phyloP scores from a whole-genome alignment of 495 filamentous ascomycete species.

The Elaphomyces granulatus region DNA sequence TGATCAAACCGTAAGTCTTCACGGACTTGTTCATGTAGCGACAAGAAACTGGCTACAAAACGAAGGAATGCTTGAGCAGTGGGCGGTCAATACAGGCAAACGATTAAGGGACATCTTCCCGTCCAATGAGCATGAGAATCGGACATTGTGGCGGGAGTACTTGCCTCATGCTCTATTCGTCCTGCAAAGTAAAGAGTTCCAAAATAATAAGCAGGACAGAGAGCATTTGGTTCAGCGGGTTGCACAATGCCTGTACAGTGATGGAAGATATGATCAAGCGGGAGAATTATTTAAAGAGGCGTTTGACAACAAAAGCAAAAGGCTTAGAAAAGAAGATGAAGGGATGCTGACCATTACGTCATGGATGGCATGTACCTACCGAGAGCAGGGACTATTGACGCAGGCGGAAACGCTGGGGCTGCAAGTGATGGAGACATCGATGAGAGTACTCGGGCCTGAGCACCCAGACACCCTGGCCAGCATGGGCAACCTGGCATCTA shows the following conservation, averaged over 20 bases:
- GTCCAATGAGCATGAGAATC: slow-evolving; percentile 2
- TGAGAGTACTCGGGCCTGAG: slow-evolving; percentile 10
- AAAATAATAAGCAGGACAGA: background rate
- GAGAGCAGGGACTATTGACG: slow-evolving; percentile 19
- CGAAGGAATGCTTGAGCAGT: background rate
- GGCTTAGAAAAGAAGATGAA: slow-evolving; percentile 9
- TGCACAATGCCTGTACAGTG: slow-evolving; percentile 1
- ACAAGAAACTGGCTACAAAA: slow-evolving; percentile 11
- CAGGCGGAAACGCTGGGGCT: slow-evolving; percentile 23
- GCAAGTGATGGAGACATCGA: slow-evolving; percentile 17
- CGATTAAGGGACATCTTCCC: slow-evolving; percentile 4
- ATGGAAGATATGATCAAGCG: slow-evolving; percentile 16
- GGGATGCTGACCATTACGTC: slow-evolving; percentile 13
- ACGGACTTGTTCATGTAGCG: slow-evolving; percentile 11
- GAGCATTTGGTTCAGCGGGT: background rate
- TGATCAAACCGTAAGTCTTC: slow-evolving; percentile 3
- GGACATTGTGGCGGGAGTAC: slow-evolving; percentile 6
- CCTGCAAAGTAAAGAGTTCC: slow-evolving; percentile 1
- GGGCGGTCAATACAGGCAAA: background rate
- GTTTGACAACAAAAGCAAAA: slow-evolving; percentile 2
- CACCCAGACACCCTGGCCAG: slow-evolving; percentile 11
- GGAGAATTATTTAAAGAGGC: slow-evolving; percentile 14
- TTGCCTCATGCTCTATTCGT: slow-evolving; percentile 6
- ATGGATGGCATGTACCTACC: slow-evolving; percentile 17
- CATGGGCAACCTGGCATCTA: slow-evolving; percentile 12